Percentiles rank a stretch among this genome's conserved stretches.
phyloP scores from a whole-genome alignment of 495 filamentous ascomycete species.

The Pyrenula aspistea region DNA sequence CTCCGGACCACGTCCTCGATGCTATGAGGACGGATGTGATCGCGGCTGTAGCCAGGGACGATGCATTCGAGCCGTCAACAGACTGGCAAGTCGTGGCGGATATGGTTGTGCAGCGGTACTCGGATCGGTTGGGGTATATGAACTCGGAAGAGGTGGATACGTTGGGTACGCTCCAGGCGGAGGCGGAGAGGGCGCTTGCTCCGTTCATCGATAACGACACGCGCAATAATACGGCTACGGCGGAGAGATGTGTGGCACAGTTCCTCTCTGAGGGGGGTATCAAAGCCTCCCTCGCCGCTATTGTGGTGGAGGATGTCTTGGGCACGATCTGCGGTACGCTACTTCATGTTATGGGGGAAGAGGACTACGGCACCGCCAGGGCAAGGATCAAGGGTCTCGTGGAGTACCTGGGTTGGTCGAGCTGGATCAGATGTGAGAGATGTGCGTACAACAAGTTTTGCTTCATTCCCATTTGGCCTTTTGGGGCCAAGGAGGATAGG shows the following conservation, averaged over 20 bases:
- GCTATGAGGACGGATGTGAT: conserved; percentile 29
- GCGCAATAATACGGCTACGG: conserved; percentile 21
- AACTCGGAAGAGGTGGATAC: conserved; percentile 21
- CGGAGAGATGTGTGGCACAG: conserved; percentile 35
- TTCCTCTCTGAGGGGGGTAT: conserved; percentile 21
- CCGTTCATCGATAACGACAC: conserved; percentile 37
- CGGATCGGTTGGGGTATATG: conserved; percentile 36
- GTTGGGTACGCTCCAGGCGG: conserved; percentile 21
- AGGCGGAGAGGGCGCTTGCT: conserved; percentile 31
- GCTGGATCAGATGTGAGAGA: conserved; percentile 46
- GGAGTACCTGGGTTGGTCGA: conserved; percentile 43
- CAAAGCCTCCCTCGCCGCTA: conserved; percentile 16
- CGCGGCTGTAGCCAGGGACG: conserved; percentile 19
- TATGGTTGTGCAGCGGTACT: conserved; percentile 48
- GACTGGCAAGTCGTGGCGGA: conserved; percentile 53
- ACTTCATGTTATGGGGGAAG: conserved; percentile 21
- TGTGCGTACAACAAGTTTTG: conserved; percentile 49
- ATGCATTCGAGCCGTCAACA: conserved; percentile 11
- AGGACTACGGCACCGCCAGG: conserved; percentile 13
- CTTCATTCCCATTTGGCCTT: conserved; percentile 56
- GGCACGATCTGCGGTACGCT: conserved; percentile 38
- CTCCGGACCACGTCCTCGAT: conserved; percentile 21
- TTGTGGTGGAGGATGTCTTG: conserved; percentile 32
- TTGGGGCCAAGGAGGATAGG: conserved; percentile 41
- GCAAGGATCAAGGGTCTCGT: conserved; percentile 26